Evolutionary conservation across 2,329 filamentous ascomycete species (phyloP), one percentile per base, ranked within the genome.

Genomic region (Nothophoma quercina): DNA sequence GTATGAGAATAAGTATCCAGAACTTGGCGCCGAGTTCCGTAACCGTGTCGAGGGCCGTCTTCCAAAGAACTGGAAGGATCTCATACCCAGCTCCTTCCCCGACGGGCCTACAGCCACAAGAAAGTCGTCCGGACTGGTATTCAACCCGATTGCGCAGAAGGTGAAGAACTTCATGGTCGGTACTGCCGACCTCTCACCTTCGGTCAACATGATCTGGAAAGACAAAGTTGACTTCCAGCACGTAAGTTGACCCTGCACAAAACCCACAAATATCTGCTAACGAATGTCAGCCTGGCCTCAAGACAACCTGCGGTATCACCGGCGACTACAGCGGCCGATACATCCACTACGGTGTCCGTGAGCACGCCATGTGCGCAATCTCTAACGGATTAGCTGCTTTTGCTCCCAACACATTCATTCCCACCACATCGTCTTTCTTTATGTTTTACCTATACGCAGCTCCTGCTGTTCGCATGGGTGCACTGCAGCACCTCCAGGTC

Each of bases 111-210:
- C 81, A 0, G 71, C 82, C 0, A 80, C 81, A 2, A 73, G 82
- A 42, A 81, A 81, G 57, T 81, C 80, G 0, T 76, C 79, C 5
- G 81, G 81, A 0, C 60, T 82, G 4, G 77, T 81, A 1, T 79
- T 77, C 58, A 85, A 85, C 55, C 81, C 82, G 0, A 68, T 85
- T 4, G 81, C 82, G 51, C 88, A 97, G 71, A 92, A 96, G 78
- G 78, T 97, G 66, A 97, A 97, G 84, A 81, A 82, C 68, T 98
- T 98, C 88, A 88, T 95, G 78, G 91, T 96, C 83, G 78, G 90
- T 81, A 63, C 53, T 6, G 43, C 55, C 32, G 88, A 86, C 74
- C 73, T 62, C 74, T 88, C 67, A 82, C 78, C 88, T 81, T 62
- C 62, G 2, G 59, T 67, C 28, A 70, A 68, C 62, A 84, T 85